Base-by-base conservation (phyloP, 2,329 filamentous ascomycete genomes). In the Periconia digitata region DNA sequence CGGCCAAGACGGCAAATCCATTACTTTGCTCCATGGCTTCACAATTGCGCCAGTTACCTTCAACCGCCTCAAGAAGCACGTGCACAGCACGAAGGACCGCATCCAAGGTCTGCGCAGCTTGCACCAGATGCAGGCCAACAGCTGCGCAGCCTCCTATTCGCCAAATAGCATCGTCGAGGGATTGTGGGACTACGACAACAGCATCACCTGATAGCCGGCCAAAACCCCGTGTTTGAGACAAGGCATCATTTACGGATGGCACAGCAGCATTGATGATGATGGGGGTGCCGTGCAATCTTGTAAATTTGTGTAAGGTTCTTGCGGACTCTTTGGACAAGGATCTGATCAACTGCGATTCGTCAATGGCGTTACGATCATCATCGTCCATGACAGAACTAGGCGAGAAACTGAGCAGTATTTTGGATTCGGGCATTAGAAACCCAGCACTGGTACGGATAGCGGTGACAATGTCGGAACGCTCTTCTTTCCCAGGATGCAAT, bases 11-110 rank as follows among this genome's bases (percentile, higher is more conserved):
- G 21, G 89, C 87, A 66, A 96, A 99, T 0, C 92, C 95, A 58
- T 95, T 94, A 50, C 95, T 91, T 61, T 89, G 86, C 70, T 99
- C 94, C 88, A 99, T 96, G 21, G 94, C 92, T 69, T 99, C 95
- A 58, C 94, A 97, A 58, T 97, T 97, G 55, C 94, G 84, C 94
- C 95, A 99, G 66, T 89, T 97, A 55, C 89, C 87, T 56, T 89
- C 87, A 42, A 96, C 88, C 51, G 89, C 90, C 55, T 89, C 84
- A 53, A 96, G 91, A 21, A 96, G 78, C 61, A 95, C 87, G 62
- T 95, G 85, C 2, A 95, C 85, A 1, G 92, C 85, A 45, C 89
- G 82, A 8, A 92, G 74, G 22, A 92, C 84, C 38, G 85, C 85
- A 41, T 91, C 84, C 7, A 83, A 78, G 0, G 84, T 86, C 2